These are phyloP conservation scores for Crepidotus variabilis DNA, from an alignment of 768 basidiomycete species.

Conservation along the genomic window DNA sequence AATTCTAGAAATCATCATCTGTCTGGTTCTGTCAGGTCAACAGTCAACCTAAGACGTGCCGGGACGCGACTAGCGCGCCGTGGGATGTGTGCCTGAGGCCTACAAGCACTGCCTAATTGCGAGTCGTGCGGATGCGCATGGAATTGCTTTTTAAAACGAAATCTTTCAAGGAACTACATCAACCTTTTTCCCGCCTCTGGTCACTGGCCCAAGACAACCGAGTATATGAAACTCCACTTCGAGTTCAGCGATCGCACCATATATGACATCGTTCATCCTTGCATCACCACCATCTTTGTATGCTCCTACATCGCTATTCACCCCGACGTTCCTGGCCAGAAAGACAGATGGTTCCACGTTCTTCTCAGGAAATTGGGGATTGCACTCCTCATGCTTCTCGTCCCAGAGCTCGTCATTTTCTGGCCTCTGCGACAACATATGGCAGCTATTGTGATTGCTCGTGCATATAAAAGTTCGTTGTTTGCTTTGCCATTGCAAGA, in stretches of 20 bases:
- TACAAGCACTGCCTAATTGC: too few species aligned
- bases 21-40: too few species aligned
- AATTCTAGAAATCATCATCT: too few species aligned
- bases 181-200: too few species aligned
- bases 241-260: neutral
- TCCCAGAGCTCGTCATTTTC: neutral
- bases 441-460: neutral
- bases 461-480: neutral
- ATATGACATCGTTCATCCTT: neutral
- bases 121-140: too few species aligned
- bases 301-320: neutral
- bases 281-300: neutral
- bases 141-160: too few species aligned
- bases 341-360: neutral
- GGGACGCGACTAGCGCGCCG: too few species aligned
- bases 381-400: neutral
- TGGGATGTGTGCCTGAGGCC: too few species aligned
- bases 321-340: neutral
- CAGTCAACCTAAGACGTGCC: too few species aligned
- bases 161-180: too few species aligned
- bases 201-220: neutral
- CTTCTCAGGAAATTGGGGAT: neutral
- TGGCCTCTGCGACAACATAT: neutral
- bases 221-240: neutral
- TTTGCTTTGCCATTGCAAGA: neutral